A percentile compares a stretch with the other conserved stretches of the same genome.
These are phyloP conservation scores for Metschnikowia noctiluminum DNA, from an alignment of 805 yeast species.

Conservation along the genomic window DNA sequence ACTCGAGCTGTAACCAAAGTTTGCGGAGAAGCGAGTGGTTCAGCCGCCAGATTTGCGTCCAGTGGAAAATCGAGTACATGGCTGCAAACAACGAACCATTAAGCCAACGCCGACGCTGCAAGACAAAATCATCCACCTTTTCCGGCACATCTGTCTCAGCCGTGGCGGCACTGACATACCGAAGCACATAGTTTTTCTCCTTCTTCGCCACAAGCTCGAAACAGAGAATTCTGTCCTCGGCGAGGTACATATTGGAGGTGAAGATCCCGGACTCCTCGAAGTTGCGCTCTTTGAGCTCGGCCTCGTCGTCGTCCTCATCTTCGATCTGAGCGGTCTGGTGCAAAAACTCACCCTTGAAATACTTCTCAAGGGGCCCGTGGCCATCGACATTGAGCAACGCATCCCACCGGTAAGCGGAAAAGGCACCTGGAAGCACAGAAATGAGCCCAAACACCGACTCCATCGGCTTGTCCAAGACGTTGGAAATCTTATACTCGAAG, in stretches of 20 bases:
- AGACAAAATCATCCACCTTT: conserved; percentile 55
- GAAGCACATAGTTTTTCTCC: conserved; percentile 55
- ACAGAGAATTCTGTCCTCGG: conserved; percentile 67
- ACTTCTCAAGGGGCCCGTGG: conserved; percentile 58
- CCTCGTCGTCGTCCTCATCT: conserved; percentile 57
- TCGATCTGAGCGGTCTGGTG: conserved; percentile 53
- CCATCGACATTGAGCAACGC: conserved; percentile 53
- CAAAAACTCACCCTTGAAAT: conserved; percentile 62
- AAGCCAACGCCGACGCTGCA: conserved; percentile 66
- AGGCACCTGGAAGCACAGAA: conserved; percentile 66
- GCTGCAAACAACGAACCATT: conserved; percentile 71
- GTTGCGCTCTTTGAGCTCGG: conserved; percentile 34
- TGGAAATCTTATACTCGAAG: conserved; percentile 65
- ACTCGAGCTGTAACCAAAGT: conserved; percentile 51
- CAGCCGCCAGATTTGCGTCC: conserved; percentile 52
- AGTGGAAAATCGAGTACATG: conserved; percentile 52
- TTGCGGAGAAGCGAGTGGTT: conserved; percentile 51
- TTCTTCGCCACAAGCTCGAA: conserved; percentile 60
- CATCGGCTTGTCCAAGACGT: conserved; percentile 63
- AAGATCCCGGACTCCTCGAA: conserved; percentile 51
- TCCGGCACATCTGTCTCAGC: conserved; percentile 73
- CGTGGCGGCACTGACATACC: conserved; percentile 60
- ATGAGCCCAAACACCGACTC: conserved; percentile 65
- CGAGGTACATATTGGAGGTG: conserved; percentile 66
- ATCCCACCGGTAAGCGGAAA: conserved; percentile 58